Base-by-base conservation (phyloP, 2,329 filamentous ascomycete species). In the Trichoderma sp. region DNA sequence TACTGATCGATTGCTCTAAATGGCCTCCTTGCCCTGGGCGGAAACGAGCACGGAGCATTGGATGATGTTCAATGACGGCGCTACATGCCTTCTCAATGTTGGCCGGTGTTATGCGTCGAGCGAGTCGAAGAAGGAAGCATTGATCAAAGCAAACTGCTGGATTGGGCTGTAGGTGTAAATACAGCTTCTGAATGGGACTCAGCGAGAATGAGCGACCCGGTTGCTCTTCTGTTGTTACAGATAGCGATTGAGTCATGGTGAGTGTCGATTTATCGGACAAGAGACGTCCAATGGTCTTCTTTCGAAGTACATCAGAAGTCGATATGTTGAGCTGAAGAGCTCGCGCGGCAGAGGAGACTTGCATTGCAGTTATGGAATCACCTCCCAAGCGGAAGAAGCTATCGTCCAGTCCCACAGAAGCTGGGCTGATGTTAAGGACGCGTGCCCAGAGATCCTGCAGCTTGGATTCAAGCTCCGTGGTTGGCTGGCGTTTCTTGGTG, bases 331-430 rank as follows among this genome's bases (percentile, higher is more conserved):
- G n/a, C 13, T 59, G 15, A 6, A 26, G 23, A 17, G 72, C 75
- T 66, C 80, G 77, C 2, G 82, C 81, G 47, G 78, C 76, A 2
- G 83, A 79, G 0, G 84, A 82, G 1, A 85, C 75, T 65, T 79
- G 81, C 83, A 85, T 85, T 0, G 84, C 83, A 4, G 78, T 78
- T 83, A 85, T 63, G 5, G 30, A 39, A 30, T 63, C 62, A 20
- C 62, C 62, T 28, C 62, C 62, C 6, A 65, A 12, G 5, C 47
- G 62, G 11, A 65, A 26, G 26, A 65, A 65, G 62, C 62, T 50
- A 50, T 65, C 62, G 11, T 65, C 62, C 32, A 65, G 32, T 12
- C 62, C 62, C 12, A 65, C 47, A 17, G 17, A 39, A 23, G n/a
- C 15, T 11, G 36, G 17, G n/a, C 23, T n/a, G 9, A 65, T 43